phyloP scores from a whole-genome alignment of 345 rosid species.

The Boechera stricta region DNA sequence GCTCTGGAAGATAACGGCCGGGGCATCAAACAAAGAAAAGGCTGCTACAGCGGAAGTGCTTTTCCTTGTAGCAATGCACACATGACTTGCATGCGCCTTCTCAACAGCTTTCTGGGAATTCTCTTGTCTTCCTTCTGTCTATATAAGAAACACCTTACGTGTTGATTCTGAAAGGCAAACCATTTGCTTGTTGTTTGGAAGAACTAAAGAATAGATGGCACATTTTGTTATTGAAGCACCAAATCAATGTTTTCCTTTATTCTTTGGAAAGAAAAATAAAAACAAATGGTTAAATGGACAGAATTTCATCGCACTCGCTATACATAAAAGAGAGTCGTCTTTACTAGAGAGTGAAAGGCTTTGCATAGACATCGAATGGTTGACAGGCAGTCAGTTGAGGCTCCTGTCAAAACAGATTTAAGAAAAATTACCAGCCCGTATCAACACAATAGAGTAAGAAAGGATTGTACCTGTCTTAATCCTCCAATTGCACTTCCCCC shows the following conservation, averaged over 20 bases:
- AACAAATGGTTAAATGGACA: slow-evolving; percentile 9
- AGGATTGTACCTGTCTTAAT: slow-evolving; percentile 65
- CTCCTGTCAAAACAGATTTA: slow-evolving; percentile 55
- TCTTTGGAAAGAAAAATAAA: not conserved
- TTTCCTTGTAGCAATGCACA: slow-evolving; percentile 65
- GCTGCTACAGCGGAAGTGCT: slow-evolving; percentile 80
- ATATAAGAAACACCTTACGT: slow-evolving; percentile 10
- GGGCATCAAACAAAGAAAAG: slow-evolving; percentile 80
- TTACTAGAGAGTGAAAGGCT: slow-evolving; percentile 67
- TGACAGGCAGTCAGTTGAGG: slow-evolving; percentile 79
- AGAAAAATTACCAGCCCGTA: slow-evolving; percentile 12
- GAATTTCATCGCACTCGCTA: slow-evolving; percentile 31
- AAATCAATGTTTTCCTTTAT: slow-evolving; percentile 29
- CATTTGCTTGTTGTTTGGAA: slow-evolving; percentile 18
- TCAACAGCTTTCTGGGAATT: slow-evolving; percentile 30
- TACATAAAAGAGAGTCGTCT: slow-evolving; percentile 20
- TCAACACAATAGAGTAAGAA: not conserved
- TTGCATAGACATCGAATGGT: slow-evolving; percentile 74
- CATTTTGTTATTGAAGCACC: slow-evolving; percentile 14
- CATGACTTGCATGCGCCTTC: slow-evolving; percentile 34
- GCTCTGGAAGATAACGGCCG: slow-evolving; percentile 77
- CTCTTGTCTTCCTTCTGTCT: slow-evolving; percentile 27
- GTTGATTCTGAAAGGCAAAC: slow-evolving; percentile 9
- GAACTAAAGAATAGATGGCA: slow-evolving; percentile 10
- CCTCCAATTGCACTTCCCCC: slow-evolving; percentile 68